A percentile compares a stretch with the other conserved stretches of the same genome.
phyloP scores from a whole-genome alignment of 1,284 basidiomycete species.

The Sporisorium scitamineum region DNA sequence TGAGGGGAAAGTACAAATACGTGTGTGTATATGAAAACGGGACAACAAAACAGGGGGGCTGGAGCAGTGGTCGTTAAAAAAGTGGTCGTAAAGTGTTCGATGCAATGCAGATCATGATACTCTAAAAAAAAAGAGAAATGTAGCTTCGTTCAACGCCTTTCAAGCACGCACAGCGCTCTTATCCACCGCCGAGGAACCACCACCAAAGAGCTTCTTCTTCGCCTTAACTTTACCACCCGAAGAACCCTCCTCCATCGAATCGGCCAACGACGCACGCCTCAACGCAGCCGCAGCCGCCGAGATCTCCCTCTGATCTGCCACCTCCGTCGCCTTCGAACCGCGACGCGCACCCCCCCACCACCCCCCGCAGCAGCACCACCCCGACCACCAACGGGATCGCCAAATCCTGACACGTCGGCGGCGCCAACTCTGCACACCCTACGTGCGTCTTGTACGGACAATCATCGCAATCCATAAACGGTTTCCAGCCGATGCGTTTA shows the following conservation, averaged over 20 bases:
- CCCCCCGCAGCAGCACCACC: too few species aligned
- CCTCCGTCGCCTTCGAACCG: constrained; percentile 37
- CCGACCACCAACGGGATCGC: constrained; percentile 44
- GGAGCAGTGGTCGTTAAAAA: not conserved
- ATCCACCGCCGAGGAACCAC: constrained; percentile 22
- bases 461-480: constrained; percentile 67
- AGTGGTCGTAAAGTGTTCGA: too few species aligned
- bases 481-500: constrained; percentile 62
- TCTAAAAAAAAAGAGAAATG: too few species aligned
- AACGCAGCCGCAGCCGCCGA: constrained; percentile 50
- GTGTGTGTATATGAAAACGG: not conserved
- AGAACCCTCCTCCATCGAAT: constrained; percentile 18
- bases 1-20: not conserved
- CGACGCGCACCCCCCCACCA: constrained; percentile 24
- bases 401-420: constrained; percentile 61
- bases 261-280: constrained; percentile 22
- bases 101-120: not conserved
- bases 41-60: too few species aligned
- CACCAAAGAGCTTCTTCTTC: constrained; percentile 53
- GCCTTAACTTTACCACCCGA: constrained; percentile 29
- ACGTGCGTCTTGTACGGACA: constrained; percentile 66
- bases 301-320: constrained; percentile 44
- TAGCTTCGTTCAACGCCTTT: too few species aligned
- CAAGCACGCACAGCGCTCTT: constrained; percentile 38
- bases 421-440: constrained; percentile 59